Evolutionary conservation across 768 basidiomycete genomes (phyloP).

Genomic region (Russula virescens): DNA sequence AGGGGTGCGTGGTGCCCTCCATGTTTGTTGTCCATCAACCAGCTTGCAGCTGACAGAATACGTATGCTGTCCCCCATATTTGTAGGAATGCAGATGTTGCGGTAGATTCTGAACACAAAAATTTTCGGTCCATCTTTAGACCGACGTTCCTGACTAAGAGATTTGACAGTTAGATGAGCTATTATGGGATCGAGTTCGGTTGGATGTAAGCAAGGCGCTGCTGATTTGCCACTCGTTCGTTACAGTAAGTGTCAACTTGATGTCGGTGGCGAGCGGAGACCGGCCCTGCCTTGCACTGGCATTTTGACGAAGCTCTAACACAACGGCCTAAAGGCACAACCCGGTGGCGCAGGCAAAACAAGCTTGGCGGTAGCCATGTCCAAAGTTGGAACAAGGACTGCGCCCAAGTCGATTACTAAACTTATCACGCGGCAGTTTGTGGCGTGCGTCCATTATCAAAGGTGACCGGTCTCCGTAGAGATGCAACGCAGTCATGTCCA

Average conservation of each 20-base stretch:
- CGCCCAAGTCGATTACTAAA: background rate
- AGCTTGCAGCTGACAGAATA: no score
- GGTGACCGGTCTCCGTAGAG: background rate
- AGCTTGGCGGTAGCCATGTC: background rate
- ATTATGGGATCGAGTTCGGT: background rate
- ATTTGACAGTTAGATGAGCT: background rate
- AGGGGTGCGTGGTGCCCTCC: no score
- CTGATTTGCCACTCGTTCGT: background rate
- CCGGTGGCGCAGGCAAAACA: background rate
- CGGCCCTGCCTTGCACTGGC: background rate
- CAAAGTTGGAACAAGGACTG: background rate
- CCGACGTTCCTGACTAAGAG: background rate
- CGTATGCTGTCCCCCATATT: no score
- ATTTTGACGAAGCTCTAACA: background rate
- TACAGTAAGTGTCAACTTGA: background rate
- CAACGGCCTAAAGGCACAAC: background rate
- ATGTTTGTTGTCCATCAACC: no score
- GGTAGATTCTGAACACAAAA: background rate
- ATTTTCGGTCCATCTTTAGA: background rate
- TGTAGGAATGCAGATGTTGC: no score
- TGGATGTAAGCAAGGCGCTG: background rate
- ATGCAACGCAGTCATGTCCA: background rate
- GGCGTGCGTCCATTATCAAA: background rate
- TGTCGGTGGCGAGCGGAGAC: background rate
- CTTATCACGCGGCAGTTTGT: background rate